Evolutionary conservation across 2,329 filamentous ascomycete genomes (phyloP).

Genomic region (Pseudogymnoascus sp.): DNA sequence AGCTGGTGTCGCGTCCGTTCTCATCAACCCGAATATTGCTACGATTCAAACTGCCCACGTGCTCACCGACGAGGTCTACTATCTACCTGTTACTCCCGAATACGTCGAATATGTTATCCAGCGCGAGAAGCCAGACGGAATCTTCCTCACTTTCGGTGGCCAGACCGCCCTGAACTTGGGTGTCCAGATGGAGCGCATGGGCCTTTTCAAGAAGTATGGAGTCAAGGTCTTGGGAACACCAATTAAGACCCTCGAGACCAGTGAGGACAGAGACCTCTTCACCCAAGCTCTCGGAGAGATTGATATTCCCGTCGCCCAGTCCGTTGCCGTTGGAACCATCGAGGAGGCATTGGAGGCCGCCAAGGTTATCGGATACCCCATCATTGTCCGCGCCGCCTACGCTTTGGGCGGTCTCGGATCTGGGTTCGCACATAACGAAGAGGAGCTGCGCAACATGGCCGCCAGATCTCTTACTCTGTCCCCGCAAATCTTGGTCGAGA

Average conservation of each 20-base stretch:
- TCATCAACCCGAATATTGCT: constrained; percentile 97
- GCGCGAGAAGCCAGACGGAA: constrained; percentile 88
- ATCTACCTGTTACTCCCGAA: constrained; percentile 93
- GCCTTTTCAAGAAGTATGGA: constrained; percentile 88
- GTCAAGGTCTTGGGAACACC: constrained; percentile 94
- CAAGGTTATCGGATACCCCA: constrained; percentile 81
- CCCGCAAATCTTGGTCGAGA: constrained; percentile 95
- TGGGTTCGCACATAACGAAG: constrained; percentile 87
- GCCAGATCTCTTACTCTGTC: constrained; percentile 87
- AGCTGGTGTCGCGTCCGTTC: constrained; percentile 79
- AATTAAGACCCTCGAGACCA: constrained; percentile 86
- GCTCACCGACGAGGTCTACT: constrained; percentile 95
- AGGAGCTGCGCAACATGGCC: constrained; percentile 89
- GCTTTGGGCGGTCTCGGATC: constrained; percentile 93
- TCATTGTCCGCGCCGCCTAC: constrained; percentile 95
- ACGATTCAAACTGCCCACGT: constrained; percentile 97
- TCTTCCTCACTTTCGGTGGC: constrained; percentile 94
- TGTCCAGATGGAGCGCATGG: constrained; percentile 94
- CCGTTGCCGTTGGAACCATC: constrained; percentile 81
- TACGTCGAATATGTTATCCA: constrained; percentile 98
- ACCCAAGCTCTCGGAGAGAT: constrained; percentile 94
- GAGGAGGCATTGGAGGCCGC: constrained; percentile 89
- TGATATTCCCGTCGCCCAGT: constrained; percentile 93
- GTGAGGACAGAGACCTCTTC: constrained; percentile 93
- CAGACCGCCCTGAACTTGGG: constrained; percentile 95